Conservation (phyloP, 2,329 filamentous ascomycete genomes). For the Rhinocladiella mackenziei region DNA sequence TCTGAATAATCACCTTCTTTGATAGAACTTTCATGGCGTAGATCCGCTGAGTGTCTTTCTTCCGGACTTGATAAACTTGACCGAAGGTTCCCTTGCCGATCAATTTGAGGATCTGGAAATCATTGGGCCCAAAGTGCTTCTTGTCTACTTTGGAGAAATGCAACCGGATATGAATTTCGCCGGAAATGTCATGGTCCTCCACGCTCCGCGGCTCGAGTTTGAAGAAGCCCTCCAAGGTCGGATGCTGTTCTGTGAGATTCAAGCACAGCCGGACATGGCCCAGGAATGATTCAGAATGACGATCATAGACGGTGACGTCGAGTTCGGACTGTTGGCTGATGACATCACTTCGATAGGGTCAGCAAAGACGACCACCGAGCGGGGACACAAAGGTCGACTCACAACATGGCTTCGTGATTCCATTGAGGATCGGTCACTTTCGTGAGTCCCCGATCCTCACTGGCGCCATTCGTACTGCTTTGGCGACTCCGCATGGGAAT, state of each 20-base stretch:
- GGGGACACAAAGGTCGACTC: slow-evolving; percentile 43
- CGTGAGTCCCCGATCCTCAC: slow-evolving; percentile 60
- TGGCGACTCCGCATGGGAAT: slow-evolving; percentile 97
- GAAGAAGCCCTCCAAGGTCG: slow-evolving; percentile 80
- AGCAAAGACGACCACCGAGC: slow-evolving; percentile 25
- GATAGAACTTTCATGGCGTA: slow-evolving; percentile 99
- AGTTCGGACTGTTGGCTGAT: slow-evolving; percentile 86
- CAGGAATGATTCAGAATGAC: slow-evolving; percentile 81
- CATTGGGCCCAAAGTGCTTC: slow-evolving; percentile 87
- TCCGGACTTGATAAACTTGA: slow-evolving; percentile 96
- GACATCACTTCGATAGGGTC: slow-evolving; percentile 65
- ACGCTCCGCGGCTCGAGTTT: slow-evolving; percentile 73
- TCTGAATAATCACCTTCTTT: slow-evolving; percentile 99
- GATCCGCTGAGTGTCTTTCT: slow-evolving; percentile 91
- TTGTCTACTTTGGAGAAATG: slow-evolving; percentile 82
- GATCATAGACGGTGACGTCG: slow-evolving; percentile 91
- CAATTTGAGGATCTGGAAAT: slow-evolving; percentile 92
- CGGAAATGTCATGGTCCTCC: slow-evolving; percentile 70
- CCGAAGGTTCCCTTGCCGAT: slow-evolving; percentile 98
- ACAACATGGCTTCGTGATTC: slow-evolving; percentile 96
- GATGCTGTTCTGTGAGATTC: slow-evolving; percentile 63
- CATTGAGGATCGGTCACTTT: slow-evolving; percentile 81
- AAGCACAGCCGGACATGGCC: slow-evolving; percentile 83
- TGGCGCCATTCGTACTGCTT: slow-evolving; percentile 86
- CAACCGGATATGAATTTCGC: slow-evolving; percentile 84